Percentiles rank a stretch among this genome's conserved stretches.
phyloP scores from a whole-genome alignment of 129 eudicot genomes.

The Helichrysum umbraculigerum region DNA sequence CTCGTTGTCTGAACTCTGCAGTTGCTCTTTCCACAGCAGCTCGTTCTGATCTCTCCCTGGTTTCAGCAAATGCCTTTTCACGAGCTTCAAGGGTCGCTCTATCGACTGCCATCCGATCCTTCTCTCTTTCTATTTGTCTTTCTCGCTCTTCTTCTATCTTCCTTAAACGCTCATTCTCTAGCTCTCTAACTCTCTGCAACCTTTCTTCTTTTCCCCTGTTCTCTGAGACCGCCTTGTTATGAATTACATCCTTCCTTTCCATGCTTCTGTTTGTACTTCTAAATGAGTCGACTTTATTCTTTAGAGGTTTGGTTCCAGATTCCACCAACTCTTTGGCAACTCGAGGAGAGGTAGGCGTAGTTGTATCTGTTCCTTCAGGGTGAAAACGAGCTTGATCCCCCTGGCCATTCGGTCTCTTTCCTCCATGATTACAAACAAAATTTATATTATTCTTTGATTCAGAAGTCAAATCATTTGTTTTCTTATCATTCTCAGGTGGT shows the following conservation, averaged over 20 bases:
- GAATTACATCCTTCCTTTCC: conserved; percentile 33
- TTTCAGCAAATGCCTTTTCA: conserved; percentile 75
- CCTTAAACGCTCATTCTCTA: conserved; percentile 56
- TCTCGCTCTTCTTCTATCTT: conserved; percentile 86
- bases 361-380: conserved; percentile 29
- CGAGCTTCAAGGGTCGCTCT: conserved; percentile 74
- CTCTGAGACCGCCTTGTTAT: conserved; percentile 22
- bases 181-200: conserved; percentile 47
- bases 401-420: too few relatives aligned
- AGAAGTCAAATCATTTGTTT: conserved; percentile 22
- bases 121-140: conserved; percentile 91
- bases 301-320: conserved; percentile 32
- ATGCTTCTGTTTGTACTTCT: conserved; percentile 24
- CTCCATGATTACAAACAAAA: conserved; percentile 9
- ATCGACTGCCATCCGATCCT: conserved; percentile 90
- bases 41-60: conserved; percentile 70
- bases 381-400: conserved; percentile 25
- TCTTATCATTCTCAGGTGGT: conserved; percentile 21
- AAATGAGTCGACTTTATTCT: conserved; percentile 26
- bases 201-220: conserved; percentile 43
- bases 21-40: conserved; percentile 78
- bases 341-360: conserved; percentile 16
- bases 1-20: conserved; percentile 82
- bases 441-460: conserved; percentile 19
- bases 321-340: conserved; percentile 1